Evolutionary conservation across 1,139 yeast genomes (phyloP).

Genomic region (Geotrichum citri-aurantii): DNA sequence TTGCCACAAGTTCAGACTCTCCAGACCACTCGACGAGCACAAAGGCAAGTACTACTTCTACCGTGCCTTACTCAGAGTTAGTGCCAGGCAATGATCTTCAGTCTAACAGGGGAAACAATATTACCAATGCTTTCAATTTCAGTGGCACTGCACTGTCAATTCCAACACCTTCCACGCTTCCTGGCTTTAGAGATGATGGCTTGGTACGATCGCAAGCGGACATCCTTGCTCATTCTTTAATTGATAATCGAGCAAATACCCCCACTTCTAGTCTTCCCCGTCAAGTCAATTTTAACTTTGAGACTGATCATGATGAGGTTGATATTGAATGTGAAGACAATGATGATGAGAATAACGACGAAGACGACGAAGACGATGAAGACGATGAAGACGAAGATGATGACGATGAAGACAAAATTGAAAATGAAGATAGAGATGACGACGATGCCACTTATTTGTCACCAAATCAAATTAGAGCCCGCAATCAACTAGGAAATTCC

Average conservation of each 20-base stretch:
- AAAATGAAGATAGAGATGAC: neutral
- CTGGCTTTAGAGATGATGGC: conserved; percentile 8
- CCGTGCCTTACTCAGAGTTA: neutral
- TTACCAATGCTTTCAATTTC: neutral
- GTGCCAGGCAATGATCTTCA: neutral
- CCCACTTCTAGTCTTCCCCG: neutral
- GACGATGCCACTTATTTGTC: neutral
- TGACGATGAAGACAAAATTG: neutral
- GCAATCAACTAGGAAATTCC: neutral
- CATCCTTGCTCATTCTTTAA: neutral
- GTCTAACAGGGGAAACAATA: neutral
- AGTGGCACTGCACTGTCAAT: neutral
- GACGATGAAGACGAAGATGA: conserved; percentile 4
- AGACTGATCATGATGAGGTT: neutral
- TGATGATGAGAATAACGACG: neutral
- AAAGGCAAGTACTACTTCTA: neutral
- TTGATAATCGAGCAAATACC: neutral
- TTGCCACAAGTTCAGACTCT: neutral
- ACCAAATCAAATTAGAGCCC: neutral
- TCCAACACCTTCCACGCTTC: conserved; percentile 5
- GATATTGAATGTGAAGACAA: neutral
- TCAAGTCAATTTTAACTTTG: neutral
- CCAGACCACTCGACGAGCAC: neutral
- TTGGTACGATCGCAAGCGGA: neutral
- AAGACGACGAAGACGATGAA: conserved; percentile 1